Evolutionary conservation across 441 rosid species (phyloP).

Genomic region (Mallotus japonicus): DNA sequence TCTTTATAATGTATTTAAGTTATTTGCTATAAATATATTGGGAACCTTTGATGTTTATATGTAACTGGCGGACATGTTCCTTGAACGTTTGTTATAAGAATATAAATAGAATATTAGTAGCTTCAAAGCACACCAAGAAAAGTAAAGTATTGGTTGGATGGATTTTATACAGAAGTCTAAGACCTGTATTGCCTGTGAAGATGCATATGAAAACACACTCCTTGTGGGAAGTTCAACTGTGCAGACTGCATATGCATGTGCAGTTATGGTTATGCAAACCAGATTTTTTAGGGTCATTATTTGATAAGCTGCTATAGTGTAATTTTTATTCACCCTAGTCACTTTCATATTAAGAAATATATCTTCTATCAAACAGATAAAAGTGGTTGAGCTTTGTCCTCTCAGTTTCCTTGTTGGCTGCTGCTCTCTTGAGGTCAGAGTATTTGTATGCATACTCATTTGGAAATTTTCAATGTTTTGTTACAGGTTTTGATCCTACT

Average conservation of each 20-base stretch:
- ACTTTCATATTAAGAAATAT: not conserved
- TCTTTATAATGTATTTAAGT: not conserved
- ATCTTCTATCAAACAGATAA: not conserved
- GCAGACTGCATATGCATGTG: not conserved
- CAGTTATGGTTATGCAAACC: not conserved
- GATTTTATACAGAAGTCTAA: not conserved
- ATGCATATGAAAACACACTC: not conserved
- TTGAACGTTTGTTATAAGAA: too few species aligned
- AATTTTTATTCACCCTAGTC: not conserved
- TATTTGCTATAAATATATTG: not conserved
- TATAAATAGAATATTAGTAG: too few species aligned
- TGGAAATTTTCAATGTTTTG: conserved; percentile 19
- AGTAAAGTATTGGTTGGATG: not conserved
- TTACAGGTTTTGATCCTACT: conserved; percentile 73
- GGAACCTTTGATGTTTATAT: not conserved
- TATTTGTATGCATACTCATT: conserved; percentile 6
- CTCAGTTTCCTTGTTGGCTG: not conserved
- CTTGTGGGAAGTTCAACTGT: not conserved
- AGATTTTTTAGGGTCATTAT: not conserved
- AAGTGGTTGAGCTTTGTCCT: conserved; percentile 7
- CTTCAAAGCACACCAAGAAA: not conserved
- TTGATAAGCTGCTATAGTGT: not conserved
- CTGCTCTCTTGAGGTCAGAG: not conserved
- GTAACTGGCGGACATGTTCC: not conserved
- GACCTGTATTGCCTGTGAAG: not conserved